These are phyloP conservation scores for Pseudocercospora fuligena DNA, from an alignment of 2,329 filamentous ascomycete genomes.

Conservation along the genomic window DNA sequence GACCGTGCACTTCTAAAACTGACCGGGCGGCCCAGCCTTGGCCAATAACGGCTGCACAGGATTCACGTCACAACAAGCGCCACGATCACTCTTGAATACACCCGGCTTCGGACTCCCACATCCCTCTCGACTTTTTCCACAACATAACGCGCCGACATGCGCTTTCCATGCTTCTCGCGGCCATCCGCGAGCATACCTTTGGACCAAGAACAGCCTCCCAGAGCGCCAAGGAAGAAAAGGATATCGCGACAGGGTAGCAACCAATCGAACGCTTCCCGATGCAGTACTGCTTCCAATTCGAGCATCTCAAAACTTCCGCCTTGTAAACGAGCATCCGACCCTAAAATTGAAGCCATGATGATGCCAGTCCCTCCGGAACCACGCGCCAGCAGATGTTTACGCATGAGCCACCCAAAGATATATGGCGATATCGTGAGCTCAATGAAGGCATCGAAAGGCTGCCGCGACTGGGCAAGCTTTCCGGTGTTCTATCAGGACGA, in stretches of 20 bases:
- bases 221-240: slow-evolving; percentile 28
- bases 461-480: slow-evolving; percentile 41
- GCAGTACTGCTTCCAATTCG: slow-evolving; percentile 36
- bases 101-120: not conserved
- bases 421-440: slow-evolving; percentile 41
- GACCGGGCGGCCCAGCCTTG: slow-evolving; percentile 19
- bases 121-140: slow-evolving; percentile 8
- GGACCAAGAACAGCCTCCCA: slow-evolving; percentile 29
- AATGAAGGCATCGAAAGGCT: slow-evolving; percentile 40
- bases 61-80: slow-evolving; percentile 23
- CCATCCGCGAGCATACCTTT: slow-evolving; percentile 21
- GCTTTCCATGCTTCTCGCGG: slow-evolving; percentile 37
- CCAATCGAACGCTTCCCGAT: slow-evolving; percentile 34
- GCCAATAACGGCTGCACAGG: slow-evolving; percentile 14
- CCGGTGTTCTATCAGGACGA: slow-evolving; percentile 41
- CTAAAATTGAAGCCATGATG: slow-evolving; percentile 42
- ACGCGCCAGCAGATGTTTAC: slow-evolving; percentile 36
- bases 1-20: not conserved
- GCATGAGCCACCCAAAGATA: slow-evolving; percentile 39
- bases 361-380: slow-evolving; percentile 38
- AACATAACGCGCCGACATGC: slow-evolving; percentile 29
- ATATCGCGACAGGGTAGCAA: slow-evolving; percentile 33
- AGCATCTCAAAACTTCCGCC: slow-evolving; percentile 41
- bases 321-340: slow-evolving; percentile 35
- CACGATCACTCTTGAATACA: slow-evolving; percentile 2